A percentile compares a stretch with the other conserved stretches of the same genome.
Evolutionary conservation across 1,139 yeast species (phyloP).

Genomic region (Candida sp.): DNA sequence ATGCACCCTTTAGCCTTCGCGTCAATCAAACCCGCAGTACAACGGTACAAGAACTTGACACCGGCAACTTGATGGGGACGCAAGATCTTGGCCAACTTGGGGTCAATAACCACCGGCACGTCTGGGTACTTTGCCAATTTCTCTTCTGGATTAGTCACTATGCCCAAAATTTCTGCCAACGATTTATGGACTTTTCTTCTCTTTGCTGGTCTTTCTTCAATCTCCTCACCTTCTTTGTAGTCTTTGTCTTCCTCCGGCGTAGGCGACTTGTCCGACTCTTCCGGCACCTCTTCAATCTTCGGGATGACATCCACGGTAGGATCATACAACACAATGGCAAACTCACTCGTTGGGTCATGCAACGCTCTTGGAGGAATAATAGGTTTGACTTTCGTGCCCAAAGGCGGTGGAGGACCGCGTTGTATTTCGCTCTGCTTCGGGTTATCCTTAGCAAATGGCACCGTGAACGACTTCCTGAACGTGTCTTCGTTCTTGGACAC

Average conservation of each 20-base stretch:
- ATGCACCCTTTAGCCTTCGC: conserved; percentile 94
- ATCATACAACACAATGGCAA: conserved; percentile 93
- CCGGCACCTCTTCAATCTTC: conserved; percentile 35
- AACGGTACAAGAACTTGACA: conserved; percentile 85
- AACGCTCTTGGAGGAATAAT: conserved; percentile 84
- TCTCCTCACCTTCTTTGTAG: conserved; percentile 14
- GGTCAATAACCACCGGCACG: conserved; percentile 98
- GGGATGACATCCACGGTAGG: conserved; percentile 85
- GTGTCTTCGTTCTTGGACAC: conserved; percentile 37
- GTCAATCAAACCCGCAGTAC: conserved; percentile 90
- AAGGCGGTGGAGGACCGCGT: conserved; percentile 67
- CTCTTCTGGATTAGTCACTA: conserved; percentile 56
- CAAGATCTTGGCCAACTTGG: conserved; percentile 77
- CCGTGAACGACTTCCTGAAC: conserved; percentile 45
- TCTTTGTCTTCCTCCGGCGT: conserved; percentile 15
- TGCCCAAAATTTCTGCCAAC: conserved; percentile 82
- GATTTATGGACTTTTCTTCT: conserved; percentile 55
- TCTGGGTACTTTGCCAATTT: conserved; percentile 62
- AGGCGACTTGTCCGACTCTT: conserved; percentile 15
- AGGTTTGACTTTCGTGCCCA: conserved; percentile 78
- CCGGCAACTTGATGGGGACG: conserved; percentile 99
- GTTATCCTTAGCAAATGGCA: conserved; percentile 50
- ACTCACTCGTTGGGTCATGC: conserved; percentile 92
- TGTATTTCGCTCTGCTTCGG: conserved; percentile 26
- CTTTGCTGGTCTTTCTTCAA: conserved; percentile 18